phyloP scores from a whole-genome alignment of 352 stramenopile species.

The Phytophthora tentaculata region DNA sequence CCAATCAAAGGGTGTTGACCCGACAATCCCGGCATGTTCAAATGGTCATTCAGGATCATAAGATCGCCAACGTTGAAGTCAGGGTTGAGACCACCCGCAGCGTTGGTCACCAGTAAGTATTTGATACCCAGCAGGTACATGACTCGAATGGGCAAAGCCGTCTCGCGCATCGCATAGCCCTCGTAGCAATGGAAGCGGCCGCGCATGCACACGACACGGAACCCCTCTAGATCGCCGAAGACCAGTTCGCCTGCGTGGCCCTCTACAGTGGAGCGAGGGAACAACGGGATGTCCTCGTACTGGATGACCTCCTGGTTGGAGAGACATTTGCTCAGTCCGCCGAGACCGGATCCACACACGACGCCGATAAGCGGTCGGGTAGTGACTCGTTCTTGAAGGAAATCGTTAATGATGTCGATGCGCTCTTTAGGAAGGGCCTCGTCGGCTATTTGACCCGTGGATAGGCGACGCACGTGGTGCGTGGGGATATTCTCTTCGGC shows the following conservation, averaged over 20 bases:
- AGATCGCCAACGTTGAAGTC: conserved; percentile 97
- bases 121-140: conserved; percentile 96
- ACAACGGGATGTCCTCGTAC: conserved; percentile 94
- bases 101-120: conserved; percentile 97
- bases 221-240: conserved; percentile 90
- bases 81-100: conserved; percentile 94
- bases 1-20: conserved; percentile 95
- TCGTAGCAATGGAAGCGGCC: conserved; percentile 98
- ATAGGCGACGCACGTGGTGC: conserved; percentile 48
- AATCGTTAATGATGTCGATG: conserved; percentile 83
- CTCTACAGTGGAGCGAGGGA: conserved; percentile 93
- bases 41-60: conserved; percentile 96
- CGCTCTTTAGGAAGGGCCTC: conserved; percentile 68
- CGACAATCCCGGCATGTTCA: conserved; percentile 94
- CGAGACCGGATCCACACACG: conserved; percentile 96
- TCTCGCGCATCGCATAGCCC: conserved; percentile 95
- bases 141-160: conserved; percentile 94
- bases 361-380: conserved; percentile 77
- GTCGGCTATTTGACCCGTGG: conserved; percentile 71
- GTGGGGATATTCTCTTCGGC: conserved; percentile 13
- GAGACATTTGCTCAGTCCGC: conserved; percentile 91
- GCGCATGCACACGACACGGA: conserved; percentile 93
- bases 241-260: conserved; percentile 96
- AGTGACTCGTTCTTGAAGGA: conserved; percentile 59
- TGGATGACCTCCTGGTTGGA: conserved; percentile 90